Conservation (phyloP, 305 asterid genomes). For the Rubia tinctorum region DNA sequence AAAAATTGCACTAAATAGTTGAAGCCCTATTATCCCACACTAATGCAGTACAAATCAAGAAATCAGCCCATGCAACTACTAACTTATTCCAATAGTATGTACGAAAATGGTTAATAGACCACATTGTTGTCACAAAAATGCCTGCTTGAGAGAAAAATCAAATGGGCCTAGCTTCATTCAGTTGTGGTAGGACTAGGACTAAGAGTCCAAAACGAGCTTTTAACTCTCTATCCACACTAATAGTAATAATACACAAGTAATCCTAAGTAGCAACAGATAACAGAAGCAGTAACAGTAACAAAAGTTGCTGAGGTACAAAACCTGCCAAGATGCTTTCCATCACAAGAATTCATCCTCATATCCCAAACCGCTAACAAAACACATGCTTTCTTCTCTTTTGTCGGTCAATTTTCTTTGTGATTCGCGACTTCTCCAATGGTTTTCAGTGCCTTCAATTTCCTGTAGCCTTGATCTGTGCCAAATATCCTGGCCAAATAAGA, state of each 20-base stretch:
- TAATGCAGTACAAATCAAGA: too few relatives aligned
- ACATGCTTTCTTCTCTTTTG: conserved; percentile 7
- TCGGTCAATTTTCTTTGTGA: conserved; percentile 36
- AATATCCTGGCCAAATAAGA: conserved; percentile 46
- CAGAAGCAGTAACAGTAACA: conserved; percentile 25
- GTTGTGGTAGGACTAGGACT: not conserved
- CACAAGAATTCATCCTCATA: conserved; percentile 9
- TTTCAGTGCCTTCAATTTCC: conserved; percentile 67
- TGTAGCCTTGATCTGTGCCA: conserved; percentile 70
- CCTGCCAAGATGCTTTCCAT: conserved; percentile 20
- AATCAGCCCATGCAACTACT: too few relatives aligned
- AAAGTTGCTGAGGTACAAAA: conserved; percentile 26
- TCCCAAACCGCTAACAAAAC: conserved; percentile 18
- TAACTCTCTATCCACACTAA: conserved; percentile 30
- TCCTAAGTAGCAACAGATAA: conserved; percentile 18
- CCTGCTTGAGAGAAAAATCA: not conserved
- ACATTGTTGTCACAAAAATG: not conserved
- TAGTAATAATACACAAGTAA: conserved; percentile 21
- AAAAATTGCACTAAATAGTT: too few relatives aligned
- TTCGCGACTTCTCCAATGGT: conserved; percentile 34
- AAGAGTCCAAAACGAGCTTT: conserved; percentile 25
- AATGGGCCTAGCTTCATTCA: conserved; percentile 12
- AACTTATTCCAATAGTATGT: not conserved
- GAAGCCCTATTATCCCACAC: too few relatives aligned
- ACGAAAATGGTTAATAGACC: not conserved